Evolutionary conservation across 2,329 filamentous ascomycete species (phyloP), one percentile per base, ranked within the genome.

Genomic region (Pestalotiopsis sp.): DNA sequence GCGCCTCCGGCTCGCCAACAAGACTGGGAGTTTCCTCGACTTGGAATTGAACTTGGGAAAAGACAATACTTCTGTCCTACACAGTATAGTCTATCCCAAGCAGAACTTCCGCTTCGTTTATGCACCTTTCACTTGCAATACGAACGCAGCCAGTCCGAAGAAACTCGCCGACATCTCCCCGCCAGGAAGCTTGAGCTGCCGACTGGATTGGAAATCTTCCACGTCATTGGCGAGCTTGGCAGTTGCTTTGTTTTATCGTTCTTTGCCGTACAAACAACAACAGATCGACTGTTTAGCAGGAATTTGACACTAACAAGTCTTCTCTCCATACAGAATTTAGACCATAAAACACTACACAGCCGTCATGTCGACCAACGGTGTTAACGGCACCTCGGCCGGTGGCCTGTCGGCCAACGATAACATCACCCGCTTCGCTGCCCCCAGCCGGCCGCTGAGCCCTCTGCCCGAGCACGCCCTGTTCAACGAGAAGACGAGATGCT

Each of bases 401-500:
- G 81, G 80, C 72, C 79, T 87, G 72, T 94, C 92, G 80, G 94
- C 93, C 82, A 98, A 99, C 87, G 96, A 99, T 87, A 98, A 98
- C 86, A 98, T 99, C 85, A 92, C 92, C 83, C 94, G 96, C 76
- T 99, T 99, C 83, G 89, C 91, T 76, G 94, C 95, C 77, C 94
- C 96, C 75, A 97, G 94, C 86, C 90, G 96, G 78, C 93, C 94
- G 72, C 83, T 97, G 85, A 97, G 92, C 87, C 96, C 96, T 75
- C 90, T 92, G 71, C 91, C 93, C 74, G 87, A 90, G 78, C 93
- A 98, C 83, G 92, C 93, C 71, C 93, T 99, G 79, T 99, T 98
- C 91, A 96, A 96, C 88, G 91, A 94, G 85, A 99, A 98, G 93
- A 98, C 96, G 81, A 89, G 96, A 95, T 98, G 96, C 88, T 97